phyloP scores from a whole-genome alignment of 306 rosid genomes.

The Medicago arabica region DNA sequence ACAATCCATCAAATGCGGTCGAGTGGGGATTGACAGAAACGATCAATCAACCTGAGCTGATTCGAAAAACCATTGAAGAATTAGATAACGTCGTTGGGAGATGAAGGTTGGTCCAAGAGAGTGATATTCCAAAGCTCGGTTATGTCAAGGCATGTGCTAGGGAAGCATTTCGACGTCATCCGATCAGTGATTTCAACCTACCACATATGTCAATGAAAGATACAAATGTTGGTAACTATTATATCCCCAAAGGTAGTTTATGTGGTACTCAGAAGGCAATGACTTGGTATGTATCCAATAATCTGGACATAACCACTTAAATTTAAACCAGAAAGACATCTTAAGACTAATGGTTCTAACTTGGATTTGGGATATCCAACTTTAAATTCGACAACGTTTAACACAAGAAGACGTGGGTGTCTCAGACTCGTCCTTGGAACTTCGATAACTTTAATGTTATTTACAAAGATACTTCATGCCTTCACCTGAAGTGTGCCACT shows the following conservation, averaged over 20 bases:
- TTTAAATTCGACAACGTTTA: not conserved
- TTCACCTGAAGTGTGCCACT: not conserved
- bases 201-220: not conserved
- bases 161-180: not conserved
- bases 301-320: not conserved
- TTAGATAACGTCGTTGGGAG: not conserved
- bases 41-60: no score
- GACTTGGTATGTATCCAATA: not conserved
- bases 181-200: not conserved
- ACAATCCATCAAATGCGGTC: no score
- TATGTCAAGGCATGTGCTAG: not conserved
- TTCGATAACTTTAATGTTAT: not conserved
- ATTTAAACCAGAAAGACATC: not conserved
- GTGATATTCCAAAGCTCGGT: not conserved
- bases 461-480: not conserved
- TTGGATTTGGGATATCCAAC: not conserved
- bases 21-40: no score
- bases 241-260: not conserved
- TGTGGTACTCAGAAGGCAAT: not conserved
- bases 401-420: not conserved
- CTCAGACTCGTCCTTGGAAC: not conserved
- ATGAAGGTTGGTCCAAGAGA: not conserved
- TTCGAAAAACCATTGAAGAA: no score
- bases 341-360: not conserved
- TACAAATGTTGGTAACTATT: not conserved